Conservation (phyloP, 1,139 yeast species). For the Lodderomyces margitis region DNA sequence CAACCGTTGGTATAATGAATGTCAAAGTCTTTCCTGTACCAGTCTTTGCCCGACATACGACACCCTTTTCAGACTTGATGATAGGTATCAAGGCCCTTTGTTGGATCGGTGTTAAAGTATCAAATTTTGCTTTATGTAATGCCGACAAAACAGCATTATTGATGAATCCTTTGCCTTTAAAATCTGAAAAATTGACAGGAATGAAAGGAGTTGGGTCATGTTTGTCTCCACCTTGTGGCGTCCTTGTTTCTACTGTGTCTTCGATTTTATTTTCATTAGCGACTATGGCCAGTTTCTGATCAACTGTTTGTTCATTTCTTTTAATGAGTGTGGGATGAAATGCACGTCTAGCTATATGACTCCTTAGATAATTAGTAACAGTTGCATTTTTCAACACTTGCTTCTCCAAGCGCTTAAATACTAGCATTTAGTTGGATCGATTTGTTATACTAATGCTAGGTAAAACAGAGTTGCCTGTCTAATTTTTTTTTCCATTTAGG, state of each 20-base stretch:
- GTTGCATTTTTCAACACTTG: neutral
- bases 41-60: constrained; percentile 88
- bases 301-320: neutral
- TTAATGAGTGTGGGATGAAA: neutral
- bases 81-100: constrained; percentile 69
- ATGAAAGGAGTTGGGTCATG: no score
- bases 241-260: no score
- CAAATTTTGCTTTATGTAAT: constrained; percentile 41
- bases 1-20: constrained; percentile 76
- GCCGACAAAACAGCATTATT: constrained; percentile 24
- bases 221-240: no score
- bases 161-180: constrained; percentile 17
- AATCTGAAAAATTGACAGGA: constrained; percentile 10
- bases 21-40: constrained; percentile 96
- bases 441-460: neutral
- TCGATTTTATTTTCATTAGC: no score
- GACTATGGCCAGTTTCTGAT: no score
- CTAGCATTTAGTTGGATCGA: neutral
- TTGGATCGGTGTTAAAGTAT: constrained; percentile 74
- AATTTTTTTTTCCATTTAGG: neutral
- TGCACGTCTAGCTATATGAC: neutral
- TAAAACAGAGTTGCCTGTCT: neutral
- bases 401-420: neutral
- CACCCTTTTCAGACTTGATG: constrained; percentile 53
- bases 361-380: neutral